phyloP scores from a whole-genome alignment of 1,284 basidiomycete species.

The Golubevia sp. region DNA sequence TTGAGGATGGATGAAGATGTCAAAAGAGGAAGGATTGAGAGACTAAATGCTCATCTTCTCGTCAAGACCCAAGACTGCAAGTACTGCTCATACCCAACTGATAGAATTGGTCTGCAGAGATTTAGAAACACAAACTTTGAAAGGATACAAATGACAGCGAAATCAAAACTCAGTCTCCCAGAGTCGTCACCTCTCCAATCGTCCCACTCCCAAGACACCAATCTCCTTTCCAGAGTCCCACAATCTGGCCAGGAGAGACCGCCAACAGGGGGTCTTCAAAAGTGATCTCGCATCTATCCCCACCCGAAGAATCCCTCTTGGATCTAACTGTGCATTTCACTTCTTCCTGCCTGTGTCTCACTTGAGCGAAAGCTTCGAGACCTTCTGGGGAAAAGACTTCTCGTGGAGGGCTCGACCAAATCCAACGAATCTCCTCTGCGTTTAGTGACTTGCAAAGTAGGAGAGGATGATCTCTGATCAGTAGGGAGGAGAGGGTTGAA shows the following conservation, averaged over 20 bases:
- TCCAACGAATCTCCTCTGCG: constrained; percentile 73
- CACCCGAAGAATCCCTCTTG: constrained; percentile 2
- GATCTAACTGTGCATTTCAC: constrained; percentile 65
- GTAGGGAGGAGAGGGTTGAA: constrained; percentile 1
- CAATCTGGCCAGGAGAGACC: constrained; percentile 80
- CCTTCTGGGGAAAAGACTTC: constrained; percentile 64
- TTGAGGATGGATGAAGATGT: no score
- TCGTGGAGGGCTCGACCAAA: constrained; percentile 72
- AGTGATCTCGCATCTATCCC: constrained; percentile 29
- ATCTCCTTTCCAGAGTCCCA: constrained; percentile 73
- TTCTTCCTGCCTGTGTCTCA: constrained; percentile 73
- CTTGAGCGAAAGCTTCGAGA: constrained; percentile 69
- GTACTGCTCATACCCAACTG: no score
- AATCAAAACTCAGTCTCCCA: no score
- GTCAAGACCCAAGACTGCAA: no score
- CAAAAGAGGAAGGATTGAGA: no score
- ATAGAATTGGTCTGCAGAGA: no score
- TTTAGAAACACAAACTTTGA: no score
- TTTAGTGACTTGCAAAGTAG: constrained; percentile 67
- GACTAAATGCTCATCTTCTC: no score
- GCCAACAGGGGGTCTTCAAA: constrained; percentile 72
- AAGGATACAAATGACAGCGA: no score
- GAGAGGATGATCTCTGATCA: constrained; percentile 69
- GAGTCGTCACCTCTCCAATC: constrained; percentile 65
- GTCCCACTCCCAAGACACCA: constrained; percentile 84